A percentile compares a stretch with the other conserved stretches of the same genome.
Conservation (phyloP, 2,329 filamentous ascomycete genomes). For the Phialocephala subalpina region DNA sequence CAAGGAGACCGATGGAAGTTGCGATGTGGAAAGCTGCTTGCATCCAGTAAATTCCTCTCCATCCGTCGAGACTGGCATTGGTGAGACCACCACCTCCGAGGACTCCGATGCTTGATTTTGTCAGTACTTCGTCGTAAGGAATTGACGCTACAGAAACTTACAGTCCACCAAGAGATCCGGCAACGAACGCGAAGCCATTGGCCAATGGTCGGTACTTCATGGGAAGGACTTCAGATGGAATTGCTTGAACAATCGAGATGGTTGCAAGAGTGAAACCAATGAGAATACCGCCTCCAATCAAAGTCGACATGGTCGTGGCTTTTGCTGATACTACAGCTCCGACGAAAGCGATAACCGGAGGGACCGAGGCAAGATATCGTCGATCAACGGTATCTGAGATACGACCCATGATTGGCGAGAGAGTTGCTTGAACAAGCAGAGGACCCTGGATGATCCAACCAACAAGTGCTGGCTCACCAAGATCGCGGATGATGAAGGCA, state of each 20-base stretch:
- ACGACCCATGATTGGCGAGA: constrained; percentile 63
- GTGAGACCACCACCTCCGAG: constrained; percentile 62
- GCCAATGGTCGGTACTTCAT: constrained; percentile 63
- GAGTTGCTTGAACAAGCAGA: constrained; percentile 63
- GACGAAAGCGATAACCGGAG: constrained; percentile 61
- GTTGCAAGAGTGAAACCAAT: constrained; percentile 62
- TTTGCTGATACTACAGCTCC: constrained; percentile 63
- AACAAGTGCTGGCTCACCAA: constrained; percentile 57
- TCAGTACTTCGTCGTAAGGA: background rate
- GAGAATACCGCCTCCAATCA: constrained; percentile 63
- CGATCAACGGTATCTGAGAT: constrained; percentile 64
- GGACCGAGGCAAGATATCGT: constrained; percentile 60
- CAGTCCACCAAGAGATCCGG: constrained; percentile 59
- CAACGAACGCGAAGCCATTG: constrained; percentile 60
- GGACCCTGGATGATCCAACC: constrained; percentile 67
- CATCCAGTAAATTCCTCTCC: constrained; percentile 67
- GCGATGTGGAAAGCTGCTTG: constrained; percentile 59
- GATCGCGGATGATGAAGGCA: constrained; percentile 62
- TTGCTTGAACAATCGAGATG: constrained; percentile 62
- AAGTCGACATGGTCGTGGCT: constrained; percentile 61
- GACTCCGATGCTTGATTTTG: constrained; percentile 47
- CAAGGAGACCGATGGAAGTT: constrained; percentile 54
- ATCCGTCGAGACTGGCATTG: constrained; percentile 54
- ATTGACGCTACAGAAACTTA: constrained; percentile 44
- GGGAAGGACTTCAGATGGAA: constrained; percentile 63